These are phyloP conservation scores for Silene conica DNA, from an alignment of 148 eudicot genomes.

Conservation along the genomic window DNA sequence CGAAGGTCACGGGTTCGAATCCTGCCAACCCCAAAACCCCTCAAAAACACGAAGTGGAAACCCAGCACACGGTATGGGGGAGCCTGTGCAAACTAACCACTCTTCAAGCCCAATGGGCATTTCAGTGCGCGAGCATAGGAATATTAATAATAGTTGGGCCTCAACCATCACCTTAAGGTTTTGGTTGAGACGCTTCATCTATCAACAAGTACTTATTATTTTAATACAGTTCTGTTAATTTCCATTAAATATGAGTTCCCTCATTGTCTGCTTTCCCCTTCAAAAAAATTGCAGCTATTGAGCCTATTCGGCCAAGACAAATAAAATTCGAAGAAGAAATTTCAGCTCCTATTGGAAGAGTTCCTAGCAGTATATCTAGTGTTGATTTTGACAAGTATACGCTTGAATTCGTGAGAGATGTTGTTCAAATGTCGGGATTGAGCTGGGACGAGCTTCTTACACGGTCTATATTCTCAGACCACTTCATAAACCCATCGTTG, in stretches of 20 bases:
- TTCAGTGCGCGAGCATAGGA: too few relatives aligned
- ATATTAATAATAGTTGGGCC: too few relatives aligned
- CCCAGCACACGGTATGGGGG: too few relatives aligned
- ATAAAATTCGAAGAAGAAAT: slow-evolving; percentile 56
- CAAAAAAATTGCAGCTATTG: slow-evolving; percentile 38
- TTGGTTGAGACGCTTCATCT: too few relatives aligned
- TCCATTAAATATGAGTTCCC: slow-evolving; percentile 15
- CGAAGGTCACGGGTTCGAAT: too few relatives aligned
- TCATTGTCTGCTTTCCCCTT: slow-evolving; percentile 7
- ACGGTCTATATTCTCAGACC: slow-evolving; percentile 54
- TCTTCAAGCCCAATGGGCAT: too few relatives aligned
- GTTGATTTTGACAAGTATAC: slow-evolving; percentile 60
- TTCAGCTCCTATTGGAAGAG: slow-evolving; percentile 25
- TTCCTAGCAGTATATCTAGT: slow-evolving; percentile 17
- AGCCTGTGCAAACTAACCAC: too few relatives aligned
- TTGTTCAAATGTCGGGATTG: slow-evolving; percentile 70
- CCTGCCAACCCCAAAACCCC: too few relatives aligned
- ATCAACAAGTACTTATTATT: too few relatives aligned
- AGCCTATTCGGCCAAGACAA: slow-evolving; percentile 49
- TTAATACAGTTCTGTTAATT: neutral
- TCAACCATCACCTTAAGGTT: too few relatives aligned
- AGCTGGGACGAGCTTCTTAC: slow-evolving; percentile 66
- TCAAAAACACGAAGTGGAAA: too few relatives aligned
- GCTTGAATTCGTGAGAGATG: slow-evolving; percentile 73
- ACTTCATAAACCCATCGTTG: slow-evolving; percentile 66